Conservation (phyloP, 352 stramenopile genomes). For the Globisporangium recalcitrans region DNA sequence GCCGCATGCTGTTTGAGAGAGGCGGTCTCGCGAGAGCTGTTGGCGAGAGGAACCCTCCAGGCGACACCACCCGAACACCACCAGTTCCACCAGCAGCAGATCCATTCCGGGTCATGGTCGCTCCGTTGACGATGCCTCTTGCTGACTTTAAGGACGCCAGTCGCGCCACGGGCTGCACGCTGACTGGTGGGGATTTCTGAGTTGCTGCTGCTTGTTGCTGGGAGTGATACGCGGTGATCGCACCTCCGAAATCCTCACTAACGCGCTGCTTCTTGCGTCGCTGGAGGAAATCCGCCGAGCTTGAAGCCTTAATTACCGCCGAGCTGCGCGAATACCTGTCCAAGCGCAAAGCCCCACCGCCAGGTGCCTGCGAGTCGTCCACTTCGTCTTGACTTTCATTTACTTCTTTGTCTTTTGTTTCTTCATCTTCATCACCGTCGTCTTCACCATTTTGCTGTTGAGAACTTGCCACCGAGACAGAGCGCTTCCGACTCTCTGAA, state of each 20-base stretch:
- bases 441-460: conserved; percentile 1
- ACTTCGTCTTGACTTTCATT: conserved; percentile 29
- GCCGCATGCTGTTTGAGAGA: conserved; percentile 8
- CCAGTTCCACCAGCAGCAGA: background rate
- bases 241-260: conserved; percentile 48
- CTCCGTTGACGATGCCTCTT: conserved; percentile 16
- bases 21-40: conserved; percentile 2
- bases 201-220: conserved; percentile 8
- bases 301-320: background rate
- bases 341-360: background rate
- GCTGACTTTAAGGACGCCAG: conserved; percentile 1
- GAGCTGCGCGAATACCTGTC: conserved; percentile 7
- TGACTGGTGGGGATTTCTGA: background rate
- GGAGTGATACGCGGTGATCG: conserved; percentile 40
- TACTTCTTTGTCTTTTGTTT: conserved; percentile 3
- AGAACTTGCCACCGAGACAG: conserved; percentile 5
- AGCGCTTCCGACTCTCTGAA: background rate
- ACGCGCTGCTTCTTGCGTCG: conserved; percentile 25
- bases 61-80: conserved; percentile 3
- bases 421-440: conserved; percentile 3
- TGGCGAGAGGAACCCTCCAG: conserved; percentile 6
- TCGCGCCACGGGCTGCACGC: background rate
- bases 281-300: background rate
- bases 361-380: conserved; percentile 18
- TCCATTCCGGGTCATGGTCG: background rate